Base-by-base conservation (phyloP, 345 rosid species). In the Syzygium grande region DNA sequence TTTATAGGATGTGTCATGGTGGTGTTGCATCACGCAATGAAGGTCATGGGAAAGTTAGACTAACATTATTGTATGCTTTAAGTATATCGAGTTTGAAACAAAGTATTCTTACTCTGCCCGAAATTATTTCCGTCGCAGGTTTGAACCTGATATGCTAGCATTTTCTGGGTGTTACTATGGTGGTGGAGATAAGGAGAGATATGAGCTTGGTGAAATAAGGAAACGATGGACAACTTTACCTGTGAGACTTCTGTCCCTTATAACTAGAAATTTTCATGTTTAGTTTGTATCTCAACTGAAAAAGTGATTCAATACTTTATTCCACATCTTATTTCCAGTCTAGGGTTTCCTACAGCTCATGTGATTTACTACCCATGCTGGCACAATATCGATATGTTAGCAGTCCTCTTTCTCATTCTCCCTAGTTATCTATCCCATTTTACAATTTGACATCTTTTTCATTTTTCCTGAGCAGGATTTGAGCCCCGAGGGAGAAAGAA, bases 161-260 rank as follows among this genome's bases (percentile, higher is more conserved):
- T 98, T 98, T 92, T 98, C 99, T 87, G 99, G 99, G 88, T 98
- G 99, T 90, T 97, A 97, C 90, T 98, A 89, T 91, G 99, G 99
- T 51, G 99, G 99, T n/a, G 99, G 99, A 88, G 99, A 97, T 84
- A 97, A 97, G 88, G 99, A 96, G 91, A 93, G 94, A 93, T 89
- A 88, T 41, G 99, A 98, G 92, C 98, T 98, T 25, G 94, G 94
- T 49, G 96, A 95, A 93, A 96, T 98, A 89, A 93, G 99, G 90
- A 98, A 98, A 89, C 93, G 99, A 92, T 98, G 99, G 99, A 95
- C 90, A 56, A 98, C 98, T 85, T 94, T 98, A 89, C 99, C 99
- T 73, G 99, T 98, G 92, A 96, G 98, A 91, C 92, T 83, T 43
- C 87, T 46, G 43, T 86, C 56, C 87, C 86, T 87, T 52, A 54